Conservation (phyloP, 192 early-diverging fungal genomes). For the Jimgerdemannia lactiflua region DNA sequence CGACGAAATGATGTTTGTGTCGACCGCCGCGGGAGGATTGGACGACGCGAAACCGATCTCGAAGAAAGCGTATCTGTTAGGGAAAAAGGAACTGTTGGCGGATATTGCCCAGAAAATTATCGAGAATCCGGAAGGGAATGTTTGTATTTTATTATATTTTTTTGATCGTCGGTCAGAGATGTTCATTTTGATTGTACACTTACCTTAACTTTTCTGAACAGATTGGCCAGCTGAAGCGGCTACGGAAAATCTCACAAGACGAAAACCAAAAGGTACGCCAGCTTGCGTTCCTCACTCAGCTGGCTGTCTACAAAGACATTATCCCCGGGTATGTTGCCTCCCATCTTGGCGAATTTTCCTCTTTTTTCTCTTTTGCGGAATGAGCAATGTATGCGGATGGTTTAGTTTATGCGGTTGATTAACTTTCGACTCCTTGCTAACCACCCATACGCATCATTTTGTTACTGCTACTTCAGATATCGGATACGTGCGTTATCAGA, state of each 20-base stretch:
- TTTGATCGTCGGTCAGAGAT: neutral
- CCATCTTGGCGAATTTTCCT: neutral
- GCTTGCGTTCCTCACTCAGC: constrained; percentile 80
- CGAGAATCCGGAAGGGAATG: constrained; percentile 78
- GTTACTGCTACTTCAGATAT: constrained; percentile 46
- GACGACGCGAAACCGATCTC: constrained; percentile 37
- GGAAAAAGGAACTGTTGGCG: constrained; percentile 81
- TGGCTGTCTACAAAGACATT: constrained; percentile 94
- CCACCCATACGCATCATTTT: neutral
- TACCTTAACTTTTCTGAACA: constrained; percentile 19
- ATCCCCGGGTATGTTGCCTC: constrained; percentile 62
- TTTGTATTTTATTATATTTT: constrained; percentile 19
- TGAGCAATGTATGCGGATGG: too few relatives aligned
- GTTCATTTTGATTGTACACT: neutral
- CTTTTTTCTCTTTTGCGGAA: too few relatives aligned
- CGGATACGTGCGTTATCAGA: constrained; percentile 87
- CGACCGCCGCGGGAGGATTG: constrained; percentile 16
- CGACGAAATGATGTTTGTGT: constrained; percentile 14
- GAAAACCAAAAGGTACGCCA: constrained; percentile 64
- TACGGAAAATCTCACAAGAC: constrained; percentile 66
- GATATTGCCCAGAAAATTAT: constrained; percentile 73
- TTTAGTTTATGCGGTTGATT: too few relatives aligned
- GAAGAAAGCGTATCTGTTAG: constrained; percentile 54
- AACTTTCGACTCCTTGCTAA: neutral
- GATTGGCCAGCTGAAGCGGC: constrained; percentile 63